These are phyloP conservation scores for Solanum arcanum DNA, from an alignment of 257 asterid genomes.

Conservation along the genomic window DNA sequence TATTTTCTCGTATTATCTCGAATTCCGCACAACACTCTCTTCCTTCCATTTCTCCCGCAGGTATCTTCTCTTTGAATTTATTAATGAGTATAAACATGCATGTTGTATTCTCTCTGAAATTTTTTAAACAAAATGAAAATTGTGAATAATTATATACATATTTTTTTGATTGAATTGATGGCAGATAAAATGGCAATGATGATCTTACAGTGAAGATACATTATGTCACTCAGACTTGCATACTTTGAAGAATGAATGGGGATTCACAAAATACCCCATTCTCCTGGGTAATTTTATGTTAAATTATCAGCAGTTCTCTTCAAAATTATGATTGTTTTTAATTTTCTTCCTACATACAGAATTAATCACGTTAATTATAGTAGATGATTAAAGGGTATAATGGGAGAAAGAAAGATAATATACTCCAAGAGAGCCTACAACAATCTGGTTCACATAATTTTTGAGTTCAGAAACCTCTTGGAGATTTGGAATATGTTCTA, in stretches of 20 bases:
- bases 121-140: background rate
- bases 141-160: background rate
- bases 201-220: conserved; percentile 19
- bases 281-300: conserved; percentile 11
- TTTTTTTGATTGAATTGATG: background rate
- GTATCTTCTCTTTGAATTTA: conserved; percentile 1
- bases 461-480: background rate
- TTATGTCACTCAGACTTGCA: conserved; percentile 26
- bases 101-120: background rate
- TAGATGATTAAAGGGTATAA: background rate
- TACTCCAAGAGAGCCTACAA: too few species aligned
- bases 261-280: conserved; percentile 15
- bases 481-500: background rate
- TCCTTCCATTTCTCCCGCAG: conserved; percentile 50
- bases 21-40: too few species aligned
- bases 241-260: conserved; percentile 17
- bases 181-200: conserved; percentile 11
- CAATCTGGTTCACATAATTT: background rate
- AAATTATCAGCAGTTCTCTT: background rate
- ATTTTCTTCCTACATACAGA: background rate
- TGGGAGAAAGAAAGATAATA: background rate
- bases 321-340: background rate
- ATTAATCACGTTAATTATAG: background rate
- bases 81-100: background rate
- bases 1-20: too few species aligned